phyloP scores from a whole-genome alignment of 2,329 filamentous ascomycete genomes.

The Fusarium illudens region DNA sequence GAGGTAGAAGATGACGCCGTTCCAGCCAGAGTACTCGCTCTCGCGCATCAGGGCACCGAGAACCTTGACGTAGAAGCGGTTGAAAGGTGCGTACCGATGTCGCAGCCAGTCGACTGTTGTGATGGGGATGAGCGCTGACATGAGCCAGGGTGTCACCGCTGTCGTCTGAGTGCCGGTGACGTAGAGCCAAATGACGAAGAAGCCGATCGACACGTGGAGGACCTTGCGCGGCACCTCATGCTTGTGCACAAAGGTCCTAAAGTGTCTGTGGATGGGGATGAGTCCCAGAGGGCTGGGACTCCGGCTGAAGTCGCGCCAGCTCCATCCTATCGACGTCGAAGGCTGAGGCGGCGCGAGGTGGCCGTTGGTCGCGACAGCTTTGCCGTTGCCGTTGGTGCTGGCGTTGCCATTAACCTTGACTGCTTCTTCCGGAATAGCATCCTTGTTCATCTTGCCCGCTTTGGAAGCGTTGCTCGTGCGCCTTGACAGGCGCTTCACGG shows the following conservation, averaged over 20 bases:
- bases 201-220: constrained; percentile 95
- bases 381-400: constrained; percentile 46
- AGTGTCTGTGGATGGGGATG: constrained; percentile 94
- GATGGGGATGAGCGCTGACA: constrained; percentile 84
- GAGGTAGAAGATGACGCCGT: constrained; percentile 97
- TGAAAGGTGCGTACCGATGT: constrained; percentile 82
- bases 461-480: constrained; percentile 52
- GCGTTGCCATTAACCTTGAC: constrained; percentile 46
- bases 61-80: constrained; percentile 83
- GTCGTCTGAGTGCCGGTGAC: constrained; percentile 77
- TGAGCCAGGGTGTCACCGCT: constrained; percentile 83
- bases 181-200: constrained; percentile 90
- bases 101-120: constrained; percentile 82
- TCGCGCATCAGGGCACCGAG: constrained; percentile 96
- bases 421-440: constrained; percentile 31
- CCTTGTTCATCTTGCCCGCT: constrained; percentile 39
- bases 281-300: constrained; percentile 92
- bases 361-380: constrained; percentile 60
- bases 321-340: constrained; percentile 68
- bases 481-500: constrained; percentile 62
- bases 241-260: constrained; percentile 90
- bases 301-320: constrained; percentile 87
- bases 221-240: constrained; percentile 96
- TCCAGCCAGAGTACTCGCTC: constrained; percentile 92
- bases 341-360: constrained; percentile 75